Conservation (phyloP, 2,329 filamentous ascomycete genomes). For the Neofusicoccum sp. region DNA sequence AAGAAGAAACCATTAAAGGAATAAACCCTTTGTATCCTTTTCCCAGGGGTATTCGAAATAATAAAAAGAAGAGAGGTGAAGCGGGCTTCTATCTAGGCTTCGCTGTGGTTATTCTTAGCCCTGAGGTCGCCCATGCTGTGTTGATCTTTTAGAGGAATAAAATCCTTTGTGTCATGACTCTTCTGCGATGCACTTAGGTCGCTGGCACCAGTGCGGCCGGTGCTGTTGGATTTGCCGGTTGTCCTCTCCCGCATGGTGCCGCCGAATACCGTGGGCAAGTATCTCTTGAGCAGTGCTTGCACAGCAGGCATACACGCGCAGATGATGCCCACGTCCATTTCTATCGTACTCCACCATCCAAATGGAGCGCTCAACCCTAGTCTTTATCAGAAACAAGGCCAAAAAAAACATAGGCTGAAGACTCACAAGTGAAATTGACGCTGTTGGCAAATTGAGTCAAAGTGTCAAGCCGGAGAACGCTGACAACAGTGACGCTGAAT, state of each 20-base stretch:
- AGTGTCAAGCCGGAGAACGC: slow-evolving; percentile 42
- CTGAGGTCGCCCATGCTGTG: too few relatives aligned
- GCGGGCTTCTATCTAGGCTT: too few relatives aligned
- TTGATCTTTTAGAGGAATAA: background rate
- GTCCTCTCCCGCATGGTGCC: background rate
- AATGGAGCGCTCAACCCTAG: background rate
- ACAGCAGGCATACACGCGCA: slow-evolving; percentile 44
- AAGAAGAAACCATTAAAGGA: too few relatives aligned
- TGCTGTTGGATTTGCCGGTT: background rate
- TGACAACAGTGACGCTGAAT: slow-evolving; percentile 41
- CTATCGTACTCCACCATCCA: slow-evolving; percentile 41
- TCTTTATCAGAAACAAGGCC: too few relatives aligned
- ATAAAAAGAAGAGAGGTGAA: too few relatives aligned
- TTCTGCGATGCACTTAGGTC: background rate
- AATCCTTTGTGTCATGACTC: background rate
- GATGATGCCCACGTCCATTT: slow-evolving; percentile 46
- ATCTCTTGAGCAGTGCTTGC: background rate
- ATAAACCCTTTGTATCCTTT: too few relatives aligned
- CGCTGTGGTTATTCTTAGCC: too few relatives aligned
- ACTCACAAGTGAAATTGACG: slow-evolving; percentile 36
- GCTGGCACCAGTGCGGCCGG: background rate
- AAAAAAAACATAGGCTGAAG: too few relatives aligned
- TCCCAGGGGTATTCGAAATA: too few relatives aligned
- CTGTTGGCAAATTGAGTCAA: slow-evolving; percentile 44
- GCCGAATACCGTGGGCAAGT: background rate